Base-by-base conservation (phyloP, 2,329 filamentous ascomycete genomes). In the Paecilomyces dactylethromorphus region DNA sequence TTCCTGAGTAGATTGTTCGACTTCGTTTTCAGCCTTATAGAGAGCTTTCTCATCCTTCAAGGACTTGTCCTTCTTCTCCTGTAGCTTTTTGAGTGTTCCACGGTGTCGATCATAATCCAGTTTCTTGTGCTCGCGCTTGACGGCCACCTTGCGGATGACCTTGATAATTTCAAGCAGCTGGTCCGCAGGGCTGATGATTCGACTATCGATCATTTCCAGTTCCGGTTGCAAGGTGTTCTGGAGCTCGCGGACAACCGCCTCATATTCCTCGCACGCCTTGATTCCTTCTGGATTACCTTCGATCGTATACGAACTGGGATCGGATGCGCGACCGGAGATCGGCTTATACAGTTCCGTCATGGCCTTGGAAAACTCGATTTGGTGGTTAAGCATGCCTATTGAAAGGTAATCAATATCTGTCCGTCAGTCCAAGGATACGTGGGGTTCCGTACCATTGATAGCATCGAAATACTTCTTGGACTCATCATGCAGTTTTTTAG, bases 311-410 rank as follows among this genome's bases (percentile, higher is more conserved):
- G 90, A 90, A 68, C 92, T 88, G 10, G 94, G 94, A 75, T 99
- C 94, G 53, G 93, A 97, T 76, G 95, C 84, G 71, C 94, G 89
- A 58, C 94, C 94, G 58, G 93, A 97, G 68, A 99, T 99, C 66
- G 94, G 94, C 74, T 96, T 96, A 82, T 99, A 99, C 69, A 99
- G 89, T 76, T 99, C 94, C 64, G 89, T 88, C 81, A 96, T 93
- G 65, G 92, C 91, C 78, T 96, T 87, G 68, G 93, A 96, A 79
- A 99, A 99, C 74, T 96, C 93, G 77, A 99, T 97, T 80, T 99
- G 94, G 78, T 97, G 92, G 71, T 82, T 85, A 69, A 99, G 84
- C 94, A 99, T 99, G 81, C 89, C 84, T 86, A 63, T 21, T 50
- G 22, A 45, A 29, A 7, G 31, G 56, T 49, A 45, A 54, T 59